A percentile compares a stretch with the other conserved stretches of the same genome.
Conservation (phyloP, 768 basidiomycete species). For the Pleurotus djamor region DNA sequence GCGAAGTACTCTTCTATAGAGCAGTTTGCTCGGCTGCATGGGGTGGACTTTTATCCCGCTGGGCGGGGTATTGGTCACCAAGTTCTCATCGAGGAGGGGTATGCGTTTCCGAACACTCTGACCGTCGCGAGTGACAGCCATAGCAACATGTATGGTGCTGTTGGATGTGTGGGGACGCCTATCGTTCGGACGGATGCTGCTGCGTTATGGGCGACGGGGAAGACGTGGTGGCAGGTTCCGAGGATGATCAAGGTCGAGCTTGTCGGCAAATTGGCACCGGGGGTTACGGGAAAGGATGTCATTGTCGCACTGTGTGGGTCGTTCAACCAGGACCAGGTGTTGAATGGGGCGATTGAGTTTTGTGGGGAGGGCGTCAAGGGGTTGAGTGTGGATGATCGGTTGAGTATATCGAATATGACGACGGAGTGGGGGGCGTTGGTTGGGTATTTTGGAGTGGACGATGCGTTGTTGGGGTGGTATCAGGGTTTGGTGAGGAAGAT, state of each 20-base stretch:
- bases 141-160: slow-evolving; percentile 99
- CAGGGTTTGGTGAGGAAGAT: slow-evolving; percentile 67
- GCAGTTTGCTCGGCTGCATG: slow-evolving; percentile 80
- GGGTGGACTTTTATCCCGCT: slow-evolving; percentile 94
- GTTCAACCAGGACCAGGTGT: slow-evolving; percentile 95
- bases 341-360: slow-evolving; percentile 97
- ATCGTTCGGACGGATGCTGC: slow-evolving; percentile 96
- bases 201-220: slow-evolving; percentile 96
- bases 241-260: slow-evolving; percentile 95
- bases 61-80: slow-evolving; percentile 99
- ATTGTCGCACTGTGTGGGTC: slow-evolving; percentile 95
- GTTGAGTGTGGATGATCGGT: slow-evolving; percentile 84
- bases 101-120: slow-evolving; percentile 93
- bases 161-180: slow-evolving; percentile 95
- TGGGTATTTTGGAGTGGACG: slow-evolving; percentile 93
- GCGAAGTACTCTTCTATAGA: slow-evolving; percentile 92
- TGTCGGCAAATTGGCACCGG: slow-evolving; percentile 74
- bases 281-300: slow-evolving; percentile 97
- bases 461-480: slow-evolving; percentile 84
- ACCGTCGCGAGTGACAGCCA: slow-evolving; percentile 97
- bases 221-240: slow-evolving; percentile 99
- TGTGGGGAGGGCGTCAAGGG: slow-evolving; percentile 82
- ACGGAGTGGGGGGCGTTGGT: slow-evolving; percentile 99
- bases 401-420: slow-evolving; percentile 99
- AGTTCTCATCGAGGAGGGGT: slow-evolving; percentile 96